These are phyloP conservation scores for Phtheirospermum japonicum DNA, from an alignment of 257 asterid species.

Conservation along the genomic window DNA sequence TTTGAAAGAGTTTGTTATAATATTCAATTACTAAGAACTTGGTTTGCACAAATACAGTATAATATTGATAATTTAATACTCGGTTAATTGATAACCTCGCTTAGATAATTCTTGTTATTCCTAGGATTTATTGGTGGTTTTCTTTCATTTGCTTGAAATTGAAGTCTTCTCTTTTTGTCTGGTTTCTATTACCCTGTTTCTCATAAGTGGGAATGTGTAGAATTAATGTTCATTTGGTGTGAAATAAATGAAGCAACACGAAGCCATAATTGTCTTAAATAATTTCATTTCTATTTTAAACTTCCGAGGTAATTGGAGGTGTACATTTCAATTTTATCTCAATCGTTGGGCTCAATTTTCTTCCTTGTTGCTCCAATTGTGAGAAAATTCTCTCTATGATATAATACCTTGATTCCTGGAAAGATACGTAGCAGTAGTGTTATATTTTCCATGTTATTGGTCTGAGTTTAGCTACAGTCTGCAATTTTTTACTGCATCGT, in stretches of 20 bases:
- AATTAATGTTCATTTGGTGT: too few species aligned
- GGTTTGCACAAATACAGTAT: too few species aligned
- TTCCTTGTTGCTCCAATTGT: neutral
- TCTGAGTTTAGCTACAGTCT: neutral
- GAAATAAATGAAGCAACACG: neutral
- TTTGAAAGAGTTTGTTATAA: too few species aligned
- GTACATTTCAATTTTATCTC: neutral
- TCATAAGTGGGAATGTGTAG: too few species aligned
- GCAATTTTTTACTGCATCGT: conserved; percentile 6
- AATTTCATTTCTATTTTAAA: neutral
- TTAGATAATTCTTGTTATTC: too few species aligned
- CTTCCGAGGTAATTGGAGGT: conserved; percentile 2
- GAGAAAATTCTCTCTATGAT: neutral
- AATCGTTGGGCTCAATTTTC: neutral
- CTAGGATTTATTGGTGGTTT: too few species aligned
- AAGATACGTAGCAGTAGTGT: neutral
- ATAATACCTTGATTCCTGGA: neutral
- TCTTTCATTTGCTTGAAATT: too few species aligned
- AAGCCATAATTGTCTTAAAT: conserved; percentile 15
- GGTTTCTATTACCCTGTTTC: too few species aligned
- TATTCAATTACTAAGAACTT: too few species aligned
- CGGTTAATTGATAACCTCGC: too few species aligned
- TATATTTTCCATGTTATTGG: neutral
- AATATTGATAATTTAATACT: too few species aligned
- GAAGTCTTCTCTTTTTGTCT: too few species aligned